Evolutionary conservation across 805 yeast genomes (phyloP).

Genomic region (Candida tallmaniae): DNA sequence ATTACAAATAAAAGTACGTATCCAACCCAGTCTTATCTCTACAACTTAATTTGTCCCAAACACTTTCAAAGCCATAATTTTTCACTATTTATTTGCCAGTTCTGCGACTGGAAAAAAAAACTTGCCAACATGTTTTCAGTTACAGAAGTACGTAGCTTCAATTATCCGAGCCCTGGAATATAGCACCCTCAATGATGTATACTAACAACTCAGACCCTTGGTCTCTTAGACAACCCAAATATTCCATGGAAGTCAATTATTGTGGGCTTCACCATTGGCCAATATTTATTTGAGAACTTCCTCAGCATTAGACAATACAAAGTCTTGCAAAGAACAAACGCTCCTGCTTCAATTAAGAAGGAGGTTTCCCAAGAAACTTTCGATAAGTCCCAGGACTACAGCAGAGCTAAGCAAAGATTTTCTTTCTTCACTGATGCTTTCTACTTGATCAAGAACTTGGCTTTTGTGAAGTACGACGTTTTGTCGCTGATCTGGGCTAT

Average conservation of each 20-base stretch:
- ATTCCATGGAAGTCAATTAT: conserved; percentile 80
- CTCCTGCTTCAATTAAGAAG: conserved; percentile 66
- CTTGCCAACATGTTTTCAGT: background rate
- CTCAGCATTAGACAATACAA: conserved; percentile 74
- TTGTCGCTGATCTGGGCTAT: conserved; percentile 35
- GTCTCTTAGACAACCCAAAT: conserved; percentile 57
- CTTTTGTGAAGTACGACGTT: conserved; percentile 54
- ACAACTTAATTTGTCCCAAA: background rate
- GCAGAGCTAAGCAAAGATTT: conserved; percentile 73
- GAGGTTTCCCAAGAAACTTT: conserved; percentile 72
- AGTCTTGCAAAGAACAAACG: conserved; percentile 47
- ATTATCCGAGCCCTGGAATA: background rate
- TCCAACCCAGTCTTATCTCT: background rate
- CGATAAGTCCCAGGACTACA: conserved; percentile 70
- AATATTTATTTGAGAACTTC: conserved; percentile 70
- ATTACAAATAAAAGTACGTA: background rate
- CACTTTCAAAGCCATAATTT: background rate
- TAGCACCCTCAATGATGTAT: background rate
- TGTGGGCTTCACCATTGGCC: conserved; percentile 68
- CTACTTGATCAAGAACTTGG: conserved; percentile 51
- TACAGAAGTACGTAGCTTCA: conserved; percentile 1
- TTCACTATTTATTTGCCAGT: background rate
- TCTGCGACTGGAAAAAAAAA: background rate
- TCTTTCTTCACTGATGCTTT: conserved; percentile 51
- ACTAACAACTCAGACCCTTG: conserved; percentile 32